Percentiles rank a stretch among this genome's conserved stretches.
phyloP scores from a whole-genome alignment of 2,329 filamentous ascomycete genomes.

The Beauveria bassiana region DNA sequence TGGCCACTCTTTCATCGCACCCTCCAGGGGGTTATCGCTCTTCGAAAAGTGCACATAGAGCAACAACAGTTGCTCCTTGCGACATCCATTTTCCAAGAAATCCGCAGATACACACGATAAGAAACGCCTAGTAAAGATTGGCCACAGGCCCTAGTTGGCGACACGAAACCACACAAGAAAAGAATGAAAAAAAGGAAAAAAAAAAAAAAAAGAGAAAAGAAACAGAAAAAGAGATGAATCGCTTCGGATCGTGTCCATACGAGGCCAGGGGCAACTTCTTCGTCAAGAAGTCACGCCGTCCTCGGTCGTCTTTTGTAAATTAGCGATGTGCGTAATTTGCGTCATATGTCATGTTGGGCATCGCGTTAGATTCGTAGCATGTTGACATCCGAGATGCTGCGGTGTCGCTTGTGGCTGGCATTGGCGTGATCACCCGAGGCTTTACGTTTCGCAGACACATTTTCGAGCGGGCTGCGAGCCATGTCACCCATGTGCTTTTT shows the following conservation, averaged over 20 bases:
- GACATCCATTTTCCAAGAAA: background rate
- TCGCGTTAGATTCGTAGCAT: conserved; percentile 34
- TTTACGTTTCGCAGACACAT: conserved; percentile 46
- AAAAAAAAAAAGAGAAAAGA: background rate
- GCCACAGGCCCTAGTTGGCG: background rate
- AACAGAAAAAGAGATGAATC: background rate
- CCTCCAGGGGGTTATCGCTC: background rate
- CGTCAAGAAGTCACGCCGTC: conserved; percentile 32
- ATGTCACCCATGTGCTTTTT: conserved; percentile 39
- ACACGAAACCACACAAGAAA: too few species aligned
- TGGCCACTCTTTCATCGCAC: background rate
- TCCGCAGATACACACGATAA: background rate
- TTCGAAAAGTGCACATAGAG: background rate
- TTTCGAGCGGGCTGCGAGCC: conserved; percentile 42
- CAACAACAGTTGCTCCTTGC: background rate
- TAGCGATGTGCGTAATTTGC: conserved; percentile 11
- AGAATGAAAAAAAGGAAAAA: background rate
- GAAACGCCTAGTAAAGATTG: too few species aligned
- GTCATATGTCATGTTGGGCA: background rate
- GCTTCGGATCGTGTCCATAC: conserved; percentile 7
- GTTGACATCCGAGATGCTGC: conserved; percentile 52
- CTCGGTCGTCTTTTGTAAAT: conserved; percentile 32
- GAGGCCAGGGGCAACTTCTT: conserved; percentile 36
- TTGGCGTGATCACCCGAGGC: conserved; percentile 35
- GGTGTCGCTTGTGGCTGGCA: conserved; percentile 45